These are phyloP conservation scores for Paecilomyces sp. DNA, from an alignment of 2,329 filamentous ascomycete species.

Conservation along the genomic window DNA sequence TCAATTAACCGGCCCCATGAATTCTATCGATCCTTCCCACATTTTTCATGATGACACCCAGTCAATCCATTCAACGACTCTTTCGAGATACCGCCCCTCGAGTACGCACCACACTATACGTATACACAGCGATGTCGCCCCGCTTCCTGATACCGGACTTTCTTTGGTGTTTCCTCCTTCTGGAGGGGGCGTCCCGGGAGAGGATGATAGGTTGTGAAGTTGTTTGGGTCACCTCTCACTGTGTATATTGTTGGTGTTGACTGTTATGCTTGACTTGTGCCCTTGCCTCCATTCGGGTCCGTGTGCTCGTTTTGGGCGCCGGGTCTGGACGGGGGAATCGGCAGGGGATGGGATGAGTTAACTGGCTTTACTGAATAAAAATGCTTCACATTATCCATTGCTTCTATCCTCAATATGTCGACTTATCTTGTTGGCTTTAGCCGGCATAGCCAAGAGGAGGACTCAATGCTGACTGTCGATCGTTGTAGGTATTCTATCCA, in stretches of 20 bases:
- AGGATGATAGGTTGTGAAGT: constrained; percentile 42
- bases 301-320: constrained; percentile 32
- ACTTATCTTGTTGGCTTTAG: not conserved
- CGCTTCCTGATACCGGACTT: constrained; percentile 41
- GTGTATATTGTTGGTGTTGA: constrained; percentile 10
- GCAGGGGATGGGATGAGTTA: constrained; percentile 39
- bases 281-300: constrained; percentile 16
- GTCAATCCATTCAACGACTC: constrained; percentile 58
- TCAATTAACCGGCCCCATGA: not conserved
- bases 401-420: not conserved
- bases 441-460: not conserved
- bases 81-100: constrained; percentile 33
- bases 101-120: constrained; percentile 13
- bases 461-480: not conserved
- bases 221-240: constrained; percentile 14
- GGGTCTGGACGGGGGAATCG: constrained; percentile 18
- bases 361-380: constrained; percentile 23
- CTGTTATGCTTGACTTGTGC: constrained; percentile 27
- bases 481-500: not conserved
- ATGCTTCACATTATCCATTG: not conserved
- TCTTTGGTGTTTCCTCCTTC: constrained; percentile 11
- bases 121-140: not conserved
- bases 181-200: constrained; percentile 3
- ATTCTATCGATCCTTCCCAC: not conserved
- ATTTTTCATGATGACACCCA: constrained; percentile 50